Evolutionary conservation across 441 rosid species (phyloP).

Genomic region (California macrophylla): DNA sequence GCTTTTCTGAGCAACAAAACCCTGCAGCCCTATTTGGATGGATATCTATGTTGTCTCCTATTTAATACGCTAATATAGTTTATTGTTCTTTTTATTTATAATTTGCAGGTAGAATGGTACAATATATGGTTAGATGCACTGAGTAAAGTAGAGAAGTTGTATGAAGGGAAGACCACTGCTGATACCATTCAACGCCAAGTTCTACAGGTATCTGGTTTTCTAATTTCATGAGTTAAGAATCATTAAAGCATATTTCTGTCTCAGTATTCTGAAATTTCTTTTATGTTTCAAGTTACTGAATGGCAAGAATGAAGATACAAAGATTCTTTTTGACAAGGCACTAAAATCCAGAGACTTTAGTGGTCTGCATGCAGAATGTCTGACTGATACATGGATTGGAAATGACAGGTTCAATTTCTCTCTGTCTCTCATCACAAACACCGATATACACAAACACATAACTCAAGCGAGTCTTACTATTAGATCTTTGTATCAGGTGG

Average conservation of each 20-base stretch:
- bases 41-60: not conserved
- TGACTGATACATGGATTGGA: conserved; percentile 94
- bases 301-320: conserved; percentile 64
- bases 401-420: conserved; percentile 58
- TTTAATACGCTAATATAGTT: conserved; percentile 5
- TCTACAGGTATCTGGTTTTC: conserved; percentile 46
- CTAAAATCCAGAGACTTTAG: conserved; percentile 63
- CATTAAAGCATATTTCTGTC: not conserved
- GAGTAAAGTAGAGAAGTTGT: conserved; percentile 53
- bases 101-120: conserved; percentile 73
- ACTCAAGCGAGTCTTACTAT: conserved; percentile 9
- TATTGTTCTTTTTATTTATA: conserved; percentile 16
- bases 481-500: conserved; percentile 54
- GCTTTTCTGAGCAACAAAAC: not conserved
- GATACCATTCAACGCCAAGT: conserved; percentile 66
- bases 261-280: conserved; percentile 14
- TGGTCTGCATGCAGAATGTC: conserved; percentile 75
- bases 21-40: not conserved
- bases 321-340: conserved; percentile 52
- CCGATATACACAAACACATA: not conserved
- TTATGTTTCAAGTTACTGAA: conserved; percentile 45
- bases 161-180: conserved; percentile 57
- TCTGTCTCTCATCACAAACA: conserved; percentile 9
- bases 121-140: conserved; percentile 63
- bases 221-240: conserved; percentile 1